Evolutionary conservation across 2,329 filamentous ascomycete genomes (phyloP), one percentile per base, ranked within the genome.

Genomic region (Calonectria naviculata): DNA sequence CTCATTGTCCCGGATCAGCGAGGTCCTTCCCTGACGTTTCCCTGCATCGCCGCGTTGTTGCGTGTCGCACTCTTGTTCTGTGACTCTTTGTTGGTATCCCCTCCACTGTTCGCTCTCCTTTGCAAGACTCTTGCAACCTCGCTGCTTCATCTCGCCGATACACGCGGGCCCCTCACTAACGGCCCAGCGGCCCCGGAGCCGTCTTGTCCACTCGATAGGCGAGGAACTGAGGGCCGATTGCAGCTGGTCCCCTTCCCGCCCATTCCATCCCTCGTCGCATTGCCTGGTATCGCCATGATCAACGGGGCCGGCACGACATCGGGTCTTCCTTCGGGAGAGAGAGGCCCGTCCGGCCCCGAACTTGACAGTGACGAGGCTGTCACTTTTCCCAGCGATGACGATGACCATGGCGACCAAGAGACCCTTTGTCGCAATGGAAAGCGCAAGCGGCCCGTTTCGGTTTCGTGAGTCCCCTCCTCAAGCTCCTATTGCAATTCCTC

Each of bases 381-480:
- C 73, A 73, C 73, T 42, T 76, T 73, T 68, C 61, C 42, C 47
- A 79, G 77, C 60, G 84, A 86, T 62, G 89, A 87, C 78, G 86
- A 88, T 49, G 85, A 85, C 68, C 85, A 87, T 69, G 84, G 84
- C 65, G 79, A 83, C 58, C 85, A 87, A 62, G 78, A 82, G 34
- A 76, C 71, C 46, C 67, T 78, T 31, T 77, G 76, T 71, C 79
- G 78, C 69, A 77, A 75, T 26, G 80, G 87, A 70, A 92, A 92
- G 81, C 87, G 90, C 73, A 92, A 91, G 80, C 85, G 90, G 70
- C 88, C 89, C 71, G 85, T 90, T 61, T 90, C 89, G 70, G 89
- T 91, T 71, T 91, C 89, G 89, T 91, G 86, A 74, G 77, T 78
- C 68, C 71, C 73, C 47, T 47, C 41, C 24, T 47, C 56, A 31